A percentile compares a stretch with the other conserved stretches of the same genome.
Evolutionary conservation across 495 filamentous ascomycete genomes (phyloP).

Genomic region (Halenospora varia): DNA sequence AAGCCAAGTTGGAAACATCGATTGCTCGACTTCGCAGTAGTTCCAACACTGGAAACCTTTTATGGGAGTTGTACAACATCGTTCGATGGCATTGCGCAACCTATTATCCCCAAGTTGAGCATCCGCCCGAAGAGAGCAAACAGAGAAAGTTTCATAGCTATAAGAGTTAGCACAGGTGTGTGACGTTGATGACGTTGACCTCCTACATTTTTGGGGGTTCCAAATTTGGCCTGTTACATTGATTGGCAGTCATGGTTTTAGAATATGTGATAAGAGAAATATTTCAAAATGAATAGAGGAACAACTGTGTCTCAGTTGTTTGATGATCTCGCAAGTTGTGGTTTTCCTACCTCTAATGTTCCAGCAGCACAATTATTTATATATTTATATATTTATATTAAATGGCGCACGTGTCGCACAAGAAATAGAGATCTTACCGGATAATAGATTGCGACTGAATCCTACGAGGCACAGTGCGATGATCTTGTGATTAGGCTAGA

Average conservation of each 20-base stretch:
- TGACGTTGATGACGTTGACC: neutral
- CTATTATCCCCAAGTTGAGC: neutral
- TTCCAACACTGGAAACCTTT: constrained; percentile 4
- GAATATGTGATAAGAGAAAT: neutral
- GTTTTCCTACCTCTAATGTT: neutral
- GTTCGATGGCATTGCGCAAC: neutral
- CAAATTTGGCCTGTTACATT: neutral
- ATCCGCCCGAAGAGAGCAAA: neutral
- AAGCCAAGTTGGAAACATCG: constrained; percentile 1
- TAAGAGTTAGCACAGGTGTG: neutral
- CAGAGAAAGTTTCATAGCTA: neutral
- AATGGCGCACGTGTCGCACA: neutral
- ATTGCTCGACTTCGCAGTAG: constrained; percentile 4
- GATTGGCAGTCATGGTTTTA: neutral
- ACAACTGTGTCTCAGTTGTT: neutral
- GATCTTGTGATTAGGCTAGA: neutral
- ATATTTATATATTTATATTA: neutral
- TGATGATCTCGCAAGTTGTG: neutral
- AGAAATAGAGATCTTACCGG: neutral
- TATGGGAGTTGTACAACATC: constrained; percentile 1
- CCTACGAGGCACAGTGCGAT: neutral
- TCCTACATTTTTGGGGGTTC: neutral
- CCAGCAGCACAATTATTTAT: neutral
- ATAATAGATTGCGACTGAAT: neutral
- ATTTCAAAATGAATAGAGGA: neutral